Evolutionary conservation across 257 asterid genomes (phyloP), one percentile per base, ranked within the genome.

Genomic region (Henckelia pumila): DNA sequence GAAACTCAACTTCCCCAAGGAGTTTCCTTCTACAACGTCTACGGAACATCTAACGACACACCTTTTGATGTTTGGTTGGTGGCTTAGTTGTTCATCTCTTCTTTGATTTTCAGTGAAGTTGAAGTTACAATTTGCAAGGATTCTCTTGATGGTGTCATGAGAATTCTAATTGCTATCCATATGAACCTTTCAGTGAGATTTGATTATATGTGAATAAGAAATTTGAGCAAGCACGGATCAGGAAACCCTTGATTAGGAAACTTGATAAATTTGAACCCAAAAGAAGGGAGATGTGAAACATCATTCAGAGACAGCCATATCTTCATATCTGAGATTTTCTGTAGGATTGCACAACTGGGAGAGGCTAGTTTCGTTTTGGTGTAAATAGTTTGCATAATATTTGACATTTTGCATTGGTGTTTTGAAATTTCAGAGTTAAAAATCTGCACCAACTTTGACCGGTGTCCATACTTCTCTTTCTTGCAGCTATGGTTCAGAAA

Each of bases 21-120:
- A n/a, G 74, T 89, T 62, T 56, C 84, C 17, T 89, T 89, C 83
- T 92, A 89, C 80, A 92, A 80, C 89, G 86, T 92, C 71, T 89
- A 85, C 8, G 98, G 98, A 73, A 92, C 88, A 76, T 81, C 89
- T 30, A 72, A 66, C 32, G 98, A 87, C 76, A 92, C 96, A 1
- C 96, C 98, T 59, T 84, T 85, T 32, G 98, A 92, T 75, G 92
- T 89, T 75, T 79, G 98, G 96, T 92, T 77, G 7, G 92, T 58
- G 24, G 49, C 76, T 57, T 7, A 24, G 44, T 24, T 69, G n/a
- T 35, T 40, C 56, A 61, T 55, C 29, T 63, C 28, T 61, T 30
- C 7, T 61, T 68, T 56, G 63, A 30, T 22, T 62, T 55, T 32
- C 66, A 26, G 37, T 73, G 29, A 59, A 61, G 19, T 37, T 59